Evolutionary conservation across 2,329 filamentous ascomycete genomes (phyloP).

Genomic region (Fusarium odoratissimum): DNA sequence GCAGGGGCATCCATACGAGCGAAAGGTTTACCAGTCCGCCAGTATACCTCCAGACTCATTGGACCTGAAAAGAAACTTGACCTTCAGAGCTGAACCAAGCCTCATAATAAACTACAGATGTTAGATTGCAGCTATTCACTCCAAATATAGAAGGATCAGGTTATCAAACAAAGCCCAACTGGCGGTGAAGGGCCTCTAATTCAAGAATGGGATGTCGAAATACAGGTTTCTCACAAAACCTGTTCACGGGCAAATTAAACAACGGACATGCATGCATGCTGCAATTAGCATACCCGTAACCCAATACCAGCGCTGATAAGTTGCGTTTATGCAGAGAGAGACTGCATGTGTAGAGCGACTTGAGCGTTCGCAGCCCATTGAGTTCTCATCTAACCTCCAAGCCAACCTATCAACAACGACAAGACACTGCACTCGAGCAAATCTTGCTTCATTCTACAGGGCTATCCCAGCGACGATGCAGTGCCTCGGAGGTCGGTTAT

Average conservation of each 20-base stretch:
- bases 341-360: background rate
- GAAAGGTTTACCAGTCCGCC: background rate
- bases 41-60: background rate
- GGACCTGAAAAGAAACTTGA: background rate
- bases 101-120: slow-evolving; percentile 6
- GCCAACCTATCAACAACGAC: slow-evolving; percentile 25
- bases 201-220: slow-evolving; percentile 28
- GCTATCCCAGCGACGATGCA: slow-evolving; percentile 27
- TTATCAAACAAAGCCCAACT: slow-evolving; percentile 32
- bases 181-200: slow-evolving; percentile 39
- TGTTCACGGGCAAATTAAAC: slow-evolving; percentile 34
- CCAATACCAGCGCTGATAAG: slow-evolving; percentile 17
- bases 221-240: slow-evolving; percentile 24
- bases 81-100: background rate
- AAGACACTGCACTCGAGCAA: slow-evolving; percentile 3
- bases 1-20: slow-evolving; percentile 3
- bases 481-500: slow-evolving; percentile 31
- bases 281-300: slow-evolving; percentile 26
- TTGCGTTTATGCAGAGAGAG: slow-evolving; percentile 12
- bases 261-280: slow-evolving; percentile 40
- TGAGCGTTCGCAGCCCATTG: slow-evolving; percentile 29
- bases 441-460: slow-evolving; percentile 16
- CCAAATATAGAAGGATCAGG: slow-evolving; percentile 18
- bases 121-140: slow-evolving; percentile 26
- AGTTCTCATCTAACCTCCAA: slow-evolving; percentile 24